Percentiles rank a stretch among this genome's conserved stretches.
These are phyloP conservation scores for Irpex sp. DNA, from an alignment of 1,284 basidiomycete species.

Conservation along the genomic window DNA sequence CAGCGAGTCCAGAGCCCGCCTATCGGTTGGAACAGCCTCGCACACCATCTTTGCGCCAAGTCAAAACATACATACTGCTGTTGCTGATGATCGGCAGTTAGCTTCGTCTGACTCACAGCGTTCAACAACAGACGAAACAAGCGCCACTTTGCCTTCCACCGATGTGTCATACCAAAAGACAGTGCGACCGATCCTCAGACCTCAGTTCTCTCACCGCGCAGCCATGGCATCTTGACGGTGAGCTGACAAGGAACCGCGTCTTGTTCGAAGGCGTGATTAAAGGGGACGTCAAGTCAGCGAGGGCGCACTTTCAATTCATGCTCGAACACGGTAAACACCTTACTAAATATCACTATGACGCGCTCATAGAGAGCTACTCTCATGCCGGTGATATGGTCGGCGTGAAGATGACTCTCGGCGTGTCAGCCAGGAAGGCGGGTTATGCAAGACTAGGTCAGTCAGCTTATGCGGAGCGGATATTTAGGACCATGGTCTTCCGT, in stretches of 20 bases:
- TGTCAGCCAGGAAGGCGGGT: conserved; percentile 43
- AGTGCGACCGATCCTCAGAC: conserved; percentile 41
- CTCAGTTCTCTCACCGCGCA: conserved; percentile 42
- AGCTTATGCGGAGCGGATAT: conserved; percentile 46
- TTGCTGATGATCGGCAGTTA: neutral
- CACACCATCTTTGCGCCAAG: neutral
- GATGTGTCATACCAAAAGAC: conserved; percentile 29
- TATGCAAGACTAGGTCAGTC: conserved; percentile 59
- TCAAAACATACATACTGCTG: neutral
- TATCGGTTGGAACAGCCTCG: conserved; percentile 45
- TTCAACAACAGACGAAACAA: neutral
- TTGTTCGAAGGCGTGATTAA: conserved; percentile 52
- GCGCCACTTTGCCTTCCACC: neutral
- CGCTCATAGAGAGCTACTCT: conserved; percentile 66
- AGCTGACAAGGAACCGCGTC: conserved; percentile 58
- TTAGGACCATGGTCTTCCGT: conserved; percentile 58
- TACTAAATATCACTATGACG: conserved; percentile 63
- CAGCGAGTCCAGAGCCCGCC: conserved; percentile 39
- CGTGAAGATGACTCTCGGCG: conserved; percentile 52
- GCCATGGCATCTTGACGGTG: conserved; percentile 49
- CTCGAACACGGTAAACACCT: conserved; percentile 62
- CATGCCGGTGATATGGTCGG: conserved; percentile 48
- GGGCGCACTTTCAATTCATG: conserved; percentile 51
- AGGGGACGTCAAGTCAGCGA: conserved; percentile 46
- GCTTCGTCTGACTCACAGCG: neutral